Conservation (phyloP, 305 asterid species). For the Fraxinus sp. region DNA sequence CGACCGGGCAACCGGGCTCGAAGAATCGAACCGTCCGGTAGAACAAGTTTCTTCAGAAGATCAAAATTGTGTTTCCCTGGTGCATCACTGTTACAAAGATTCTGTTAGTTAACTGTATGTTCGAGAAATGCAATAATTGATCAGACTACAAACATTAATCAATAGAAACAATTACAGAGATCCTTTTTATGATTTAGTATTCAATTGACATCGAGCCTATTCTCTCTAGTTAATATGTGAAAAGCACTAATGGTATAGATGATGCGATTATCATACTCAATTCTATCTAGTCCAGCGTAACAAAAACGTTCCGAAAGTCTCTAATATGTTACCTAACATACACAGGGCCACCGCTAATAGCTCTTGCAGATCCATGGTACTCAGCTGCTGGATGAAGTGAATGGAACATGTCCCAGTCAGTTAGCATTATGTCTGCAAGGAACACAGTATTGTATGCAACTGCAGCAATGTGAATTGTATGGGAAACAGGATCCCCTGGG, state of each 20-base stretch:
- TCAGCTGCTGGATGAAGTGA: constrained; percentile 89
- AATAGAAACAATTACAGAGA: too few relatives aligned
- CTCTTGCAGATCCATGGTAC: constrained; percentile 89
- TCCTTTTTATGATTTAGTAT: too few relatives aligned
- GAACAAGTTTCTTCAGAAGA: constrained; percentile 67
- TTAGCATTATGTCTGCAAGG: constrained; percentile 77
- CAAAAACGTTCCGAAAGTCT: neutral
- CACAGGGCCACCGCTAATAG: constrained; percentile 86
- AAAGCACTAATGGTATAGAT: too few relatives aligned
- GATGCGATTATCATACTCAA: neutral
- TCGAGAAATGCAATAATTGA: neutral
- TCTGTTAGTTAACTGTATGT: neutral
- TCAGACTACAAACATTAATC: neutral
- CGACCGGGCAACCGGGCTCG: constrained; percentile 90
- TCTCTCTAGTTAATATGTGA: neutral
- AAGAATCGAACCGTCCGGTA: constrained; percentile 89
- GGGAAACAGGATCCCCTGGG: constrained; percentile 72
- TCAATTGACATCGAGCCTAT: too few relatives aligned
- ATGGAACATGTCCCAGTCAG: constrained; percentile 99
- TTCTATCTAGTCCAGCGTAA: neutral
- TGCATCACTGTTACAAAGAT: constrained; percentile 57
- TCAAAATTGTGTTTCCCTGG: constrained; percentile 91
- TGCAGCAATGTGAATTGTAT: constrained; percentile 84
- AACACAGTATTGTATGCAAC: constrained; percentile 82
- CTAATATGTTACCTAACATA: constrained; percentile 61